Conservation (phyloP, 2,329 filamentous ascomycete genomes). For the Cadophora gregata region DNA sequence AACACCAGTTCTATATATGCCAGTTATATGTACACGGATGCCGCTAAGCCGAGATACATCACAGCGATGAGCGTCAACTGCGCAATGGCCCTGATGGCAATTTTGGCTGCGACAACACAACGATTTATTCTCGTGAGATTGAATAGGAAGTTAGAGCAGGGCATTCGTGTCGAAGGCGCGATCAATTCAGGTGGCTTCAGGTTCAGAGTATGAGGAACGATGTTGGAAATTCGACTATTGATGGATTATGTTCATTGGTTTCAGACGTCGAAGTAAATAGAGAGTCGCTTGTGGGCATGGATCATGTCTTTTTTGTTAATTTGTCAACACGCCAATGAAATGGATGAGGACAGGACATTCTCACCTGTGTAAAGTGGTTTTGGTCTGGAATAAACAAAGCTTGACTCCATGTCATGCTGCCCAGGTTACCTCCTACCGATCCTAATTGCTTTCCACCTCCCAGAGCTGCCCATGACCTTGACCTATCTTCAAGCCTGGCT, state of each 20-base stretch:
- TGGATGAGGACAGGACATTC: too few relatives aligned
- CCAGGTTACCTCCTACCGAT: too few relatives aligned
- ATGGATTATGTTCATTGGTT: neutral
- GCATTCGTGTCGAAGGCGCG: slow-evolving; percentile 55
- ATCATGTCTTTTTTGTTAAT: too few relatives aligned
- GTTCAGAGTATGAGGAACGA: slow-evolving; percentile 59
- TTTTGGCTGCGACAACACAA: slow-evolving; percentile 66
- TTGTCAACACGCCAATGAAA: too few relatives aligned
- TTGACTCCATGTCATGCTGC: too few relatives aligned
- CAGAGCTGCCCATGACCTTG: too few relatives aligned
- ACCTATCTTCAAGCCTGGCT: too few relatives aligned
- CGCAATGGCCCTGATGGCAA: slow-evolving; percentile 66
- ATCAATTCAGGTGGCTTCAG: slow-evolving; percentile 68
- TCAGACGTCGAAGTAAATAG: neutral
- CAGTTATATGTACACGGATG: slow-evolving; percentile 68
- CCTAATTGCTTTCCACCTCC: too few relatives aligned
- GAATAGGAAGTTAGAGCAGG: slow-evolving; percentile 73
- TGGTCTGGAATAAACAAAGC: too few relatives aligned
- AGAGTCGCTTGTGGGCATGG: neutral
- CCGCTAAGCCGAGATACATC: slow-evolving; percentile 40
- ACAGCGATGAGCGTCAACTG: slow-evolving; percentile 72
- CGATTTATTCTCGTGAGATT: slow-evolving; percentile 66
- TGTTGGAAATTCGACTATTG: neutral
- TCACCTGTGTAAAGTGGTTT: too few relatives aligned
- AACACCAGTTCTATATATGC: slow-evolving; percentile 75